A percentile compares a stretch with the other conserved stretches of the same genome.
Conservation (phyloP, 2,329 filamentous ascomycete species). For the Talaromyces sp. region DNA sequence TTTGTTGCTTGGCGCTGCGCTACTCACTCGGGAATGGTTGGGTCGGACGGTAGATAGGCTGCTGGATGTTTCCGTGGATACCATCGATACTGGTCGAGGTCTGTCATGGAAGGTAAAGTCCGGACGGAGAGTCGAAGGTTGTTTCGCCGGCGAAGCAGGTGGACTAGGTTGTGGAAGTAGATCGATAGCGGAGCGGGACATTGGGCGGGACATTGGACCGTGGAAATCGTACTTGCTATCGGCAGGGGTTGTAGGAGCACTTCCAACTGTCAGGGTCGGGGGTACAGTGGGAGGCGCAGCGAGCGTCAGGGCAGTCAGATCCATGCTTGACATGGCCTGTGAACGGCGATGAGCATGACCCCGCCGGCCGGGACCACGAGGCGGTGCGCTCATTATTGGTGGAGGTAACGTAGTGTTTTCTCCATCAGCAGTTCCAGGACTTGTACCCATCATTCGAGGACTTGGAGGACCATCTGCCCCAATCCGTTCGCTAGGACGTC, state of each 20-base stretch:
- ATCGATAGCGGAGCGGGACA: slow-evolving; percentile 36
- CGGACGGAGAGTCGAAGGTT: slow-evolving; percentile 21
- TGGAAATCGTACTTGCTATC: slow-evolving; percentile 33
- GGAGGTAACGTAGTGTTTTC: slow-evolving; percentile 23
- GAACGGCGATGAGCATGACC: slow-evolving; percentile 81
- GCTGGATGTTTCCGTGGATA: slow-evolving; percentile 81
- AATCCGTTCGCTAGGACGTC: slow-evolving; percentile 83
- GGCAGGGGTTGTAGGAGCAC: slow-evolving; percentile 56
- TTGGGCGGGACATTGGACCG: slow-evolving; percentile 33
- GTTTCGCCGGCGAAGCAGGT: slow-evolving; percentile 34
- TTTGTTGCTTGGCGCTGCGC: slow-evolving; percentile 34
- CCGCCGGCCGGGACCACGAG: slow-evolving; percentile 57
- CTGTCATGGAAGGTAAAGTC: slow-evolving; percentile 10
- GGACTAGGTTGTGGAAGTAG: slow-evolving; percentile 31
- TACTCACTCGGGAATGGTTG: slow-evolving; percentile 73
- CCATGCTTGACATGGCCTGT: slow-evolving; percentile 76
- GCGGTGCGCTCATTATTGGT: slow-evolving; percentile 38
- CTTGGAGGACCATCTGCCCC: slow-evolving; percentile 59
- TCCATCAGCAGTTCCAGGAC: slow-evolving; percentile 15
- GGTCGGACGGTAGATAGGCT: slow-evolving; percentile 67
- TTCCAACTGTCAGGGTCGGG: slow-evolving; percentile 45
- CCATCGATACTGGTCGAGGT: slow-evolving; percentile 74
- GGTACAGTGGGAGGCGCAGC: slow-evolving; percentile 32
- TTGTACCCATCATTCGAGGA: slow-evolving; percentile 63
- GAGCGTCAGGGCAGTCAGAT: slow-evolving; percentile 60